phyloP scores from a whole-genome alignment of 2,329 filamentous ascomycete genomes.

The Curvularia sp. region DNA sequence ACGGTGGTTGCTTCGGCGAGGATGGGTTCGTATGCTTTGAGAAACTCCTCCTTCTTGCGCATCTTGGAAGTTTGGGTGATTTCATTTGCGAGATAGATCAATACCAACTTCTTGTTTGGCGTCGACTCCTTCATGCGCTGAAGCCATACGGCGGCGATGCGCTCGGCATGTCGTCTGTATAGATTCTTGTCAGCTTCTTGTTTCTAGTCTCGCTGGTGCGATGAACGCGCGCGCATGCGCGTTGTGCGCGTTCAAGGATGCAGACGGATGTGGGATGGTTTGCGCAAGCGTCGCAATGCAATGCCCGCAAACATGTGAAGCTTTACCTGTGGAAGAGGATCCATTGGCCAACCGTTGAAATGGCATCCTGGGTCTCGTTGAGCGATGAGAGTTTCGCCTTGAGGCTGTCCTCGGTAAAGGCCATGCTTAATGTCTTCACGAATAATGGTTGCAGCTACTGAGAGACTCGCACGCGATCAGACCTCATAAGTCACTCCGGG shows the following conservation, averaged over 20 bases:
- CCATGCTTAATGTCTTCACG: slow-evolving; percentile 65
- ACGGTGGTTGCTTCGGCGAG: slow-evolving; percentile 87
- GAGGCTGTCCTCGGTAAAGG: slow-evolving; percentile 95
- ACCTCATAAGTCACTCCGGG: slow-evolving; percentile 14
- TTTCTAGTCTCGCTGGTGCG: slow-evolving; percentile 5
- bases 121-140: slow-evolving; percentile 87
- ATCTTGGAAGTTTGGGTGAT: slow-evolving; percentile 96
- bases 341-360: slow-evolving; percentile 96
- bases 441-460: slow-evolving; percentile 24
- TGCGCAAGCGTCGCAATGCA: slow-evolving; percentile 9
- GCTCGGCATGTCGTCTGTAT: slow-evolving; percentile 84
- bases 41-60: slow-evolving; percentile 89
- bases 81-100: slow-evolving; percentile 97
- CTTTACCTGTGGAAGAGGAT: slow-evolving; percentile 96
- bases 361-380: slow-evolving; percentile 97
- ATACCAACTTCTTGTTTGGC: slow-evolving; percentile 82
- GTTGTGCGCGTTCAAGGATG: neutral
- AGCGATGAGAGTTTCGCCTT: slow-evolving; percentile 92
- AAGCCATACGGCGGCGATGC: slow-evolving; percentile 90
- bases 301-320: slow-evolving; percentile 10
- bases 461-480: slow-evolving; percentile 33
- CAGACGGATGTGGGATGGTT: slow-evolving; percentile 4
- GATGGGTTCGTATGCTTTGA: slow-evolving; percentile 87
- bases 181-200: slow-evolving; percentile 27
- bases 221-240: neutral